Conservation (phyloP, 202 grass and related monocot genomes). For the Schoenoplectus tabernaemontani region DNA sequence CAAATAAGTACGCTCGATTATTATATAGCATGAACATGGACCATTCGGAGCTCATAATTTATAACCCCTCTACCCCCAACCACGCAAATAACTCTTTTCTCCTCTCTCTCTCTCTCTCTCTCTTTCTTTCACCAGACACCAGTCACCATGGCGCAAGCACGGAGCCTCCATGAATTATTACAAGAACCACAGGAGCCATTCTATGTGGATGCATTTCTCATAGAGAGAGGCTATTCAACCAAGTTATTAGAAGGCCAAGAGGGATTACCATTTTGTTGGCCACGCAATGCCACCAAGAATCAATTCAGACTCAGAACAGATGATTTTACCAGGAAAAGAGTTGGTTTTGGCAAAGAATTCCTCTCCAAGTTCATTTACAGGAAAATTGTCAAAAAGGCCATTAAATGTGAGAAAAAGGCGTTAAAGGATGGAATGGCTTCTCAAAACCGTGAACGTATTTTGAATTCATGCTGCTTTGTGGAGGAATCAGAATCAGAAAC, state of each 20-base stretch:
- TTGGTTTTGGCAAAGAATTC: not conserved
- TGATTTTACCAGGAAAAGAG: not conserved
- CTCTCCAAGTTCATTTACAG: constrained; percentile 5
- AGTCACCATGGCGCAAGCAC: constrained; percentile 15
- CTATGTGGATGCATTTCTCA: constrained; percentile 14
- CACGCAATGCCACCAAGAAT: not conserved
- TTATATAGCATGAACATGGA: constrained; percentile 7
- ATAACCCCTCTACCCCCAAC: not conserved
- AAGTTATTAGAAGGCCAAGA: constrained; percentile 14
- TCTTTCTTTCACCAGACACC: not conserved
- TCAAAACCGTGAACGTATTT: not conserved
- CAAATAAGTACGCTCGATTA: not conserved
- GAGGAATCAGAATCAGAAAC: constrained; percentile 17
- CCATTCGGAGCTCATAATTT: constrained; percentile 8
- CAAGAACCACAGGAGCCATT: constrained; percentile 23
- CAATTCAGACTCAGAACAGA: not conserved
- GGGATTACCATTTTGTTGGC: constrained; percentile 8
- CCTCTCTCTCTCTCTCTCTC: not conserved
- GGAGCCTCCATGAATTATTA: constrained; percentile 16
- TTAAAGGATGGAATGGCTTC: not conserved
- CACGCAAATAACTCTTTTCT: not conserved
- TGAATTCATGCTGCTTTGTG: not conserved
- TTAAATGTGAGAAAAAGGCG: constrained; percentile 12
- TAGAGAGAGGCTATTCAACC: constrained; percentile 21
- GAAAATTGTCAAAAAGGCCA: not conserved